These are phyloP conservation scores for Phytophthora idaei DNA, from an alignment of 352 stramenopile species.

Conservation along the genomic window DNA sequence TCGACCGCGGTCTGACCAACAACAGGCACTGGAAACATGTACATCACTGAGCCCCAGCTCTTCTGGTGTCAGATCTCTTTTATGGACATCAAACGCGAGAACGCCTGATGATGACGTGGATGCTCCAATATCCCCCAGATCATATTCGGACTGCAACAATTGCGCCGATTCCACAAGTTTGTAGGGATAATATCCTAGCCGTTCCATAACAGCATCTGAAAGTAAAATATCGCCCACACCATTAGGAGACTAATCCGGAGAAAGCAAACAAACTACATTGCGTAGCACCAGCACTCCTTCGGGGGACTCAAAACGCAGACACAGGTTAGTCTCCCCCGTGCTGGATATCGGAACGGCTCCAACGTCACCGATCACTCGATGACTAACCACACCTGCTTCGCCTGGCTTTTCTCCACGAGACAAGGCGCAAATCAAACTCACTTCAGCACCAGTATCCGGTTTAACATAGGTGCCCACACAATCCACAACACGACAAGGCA, in stretches of 20 bases:
- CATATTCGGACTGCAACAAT: neutral
- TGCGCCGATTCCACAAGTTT: neutral
- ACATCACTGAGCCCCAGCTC: neutral
- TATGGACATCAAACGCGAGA: neutral
- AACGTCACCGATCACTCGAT: neutral
- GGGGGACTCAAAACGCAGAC: neutral
- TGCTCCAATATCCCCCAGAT: neutral
- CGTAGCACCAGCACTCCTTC: neutral
- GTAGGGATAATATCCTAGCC: slow-evolving; percentile 2
- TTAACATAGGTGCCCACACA: slow-evolving; percentile 3
- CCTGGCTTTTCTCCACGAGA: neutral
- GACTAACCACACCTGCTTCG: neutral
- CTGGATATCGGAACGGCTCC: neutral
- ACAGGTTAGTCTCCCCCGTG: neutral
- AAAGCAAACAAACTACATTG: slow-evolving; percentile 3
- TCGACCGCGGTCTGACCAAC: neutral
- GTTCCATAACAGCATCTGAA: slow-evolving; percentile 1
- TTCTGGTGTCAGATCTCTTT: neutral
- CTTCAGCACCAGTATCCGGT: neutral
- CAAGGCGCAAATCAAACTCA: neutral
- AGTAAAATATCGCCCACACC: slow-evolving; percentile 7
- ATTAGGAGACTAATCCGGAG: neutral
- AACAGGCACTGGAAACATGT: neutral
- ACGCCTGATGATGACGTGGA: neutral
- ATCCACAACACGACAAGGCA: slow-evolving; percentile 3